Evolutionary conservation across 257 asterid genomes (phyloP).

Genomic region (Solanum clarkiae): DNA sequence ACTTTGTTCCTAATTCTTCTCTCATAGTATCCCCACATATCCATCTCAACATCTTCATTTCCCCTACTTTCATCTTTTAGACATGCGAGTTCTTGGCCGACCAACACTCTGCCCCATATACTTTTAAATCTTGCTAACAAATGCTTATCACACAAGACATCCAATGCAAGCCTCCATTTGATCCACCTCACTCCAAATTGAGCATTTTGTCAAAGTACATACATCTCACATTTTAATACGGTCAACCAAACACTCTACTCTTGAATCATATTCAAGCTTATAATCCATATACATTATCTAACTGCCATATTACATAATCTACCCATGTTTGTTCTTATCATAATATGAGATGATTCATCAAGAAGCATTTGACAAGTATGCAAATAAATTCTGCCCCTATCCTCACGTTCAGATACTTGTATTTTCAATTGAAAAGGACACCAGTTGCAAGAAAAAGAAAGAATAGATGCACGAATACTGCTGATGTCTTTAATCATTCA

Average conservation of each 20-base stretch:
- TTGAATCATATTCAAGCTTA: neutral
- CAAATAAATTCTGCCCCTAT: neutral
- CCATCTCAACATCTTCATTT: neutral
- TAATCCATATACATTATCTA: neutral
- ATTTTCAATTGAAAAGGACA: neutral
- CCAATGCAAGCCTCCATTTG: too few species aligned
- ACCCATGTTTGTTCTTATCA: neutral
- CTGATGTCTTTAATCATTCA: neutral
- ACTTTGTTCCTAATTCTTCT: neutral
- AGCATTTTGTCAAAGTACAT: neutral
- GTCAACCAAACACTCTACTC: neutral
- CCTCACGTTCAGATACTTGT: neutral
- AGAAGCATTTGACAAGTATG: neutral
- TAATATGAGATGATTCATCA: neutral
- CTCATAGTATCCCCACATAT: neutral
- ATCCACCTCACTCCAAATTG: too few species aligned
- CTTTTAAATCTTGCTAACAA: too few species aligned
- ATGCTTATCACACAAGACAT: too few species aligned
- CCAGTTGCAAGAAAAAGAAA: neutral
- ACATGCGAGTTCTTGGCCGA: neutral
- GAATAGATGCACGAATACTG: neutral
- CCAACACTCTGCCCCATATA: neutral
- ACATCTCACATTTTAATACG: neutral
- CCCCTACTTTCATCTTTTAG: neutral
- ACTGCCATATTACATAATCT: neutral